These are phyloP conservation scores for Lactifluus echinatus DNA, from an alignment of 768 basidiomycete species.

Conservation along the genomic window DNA sequence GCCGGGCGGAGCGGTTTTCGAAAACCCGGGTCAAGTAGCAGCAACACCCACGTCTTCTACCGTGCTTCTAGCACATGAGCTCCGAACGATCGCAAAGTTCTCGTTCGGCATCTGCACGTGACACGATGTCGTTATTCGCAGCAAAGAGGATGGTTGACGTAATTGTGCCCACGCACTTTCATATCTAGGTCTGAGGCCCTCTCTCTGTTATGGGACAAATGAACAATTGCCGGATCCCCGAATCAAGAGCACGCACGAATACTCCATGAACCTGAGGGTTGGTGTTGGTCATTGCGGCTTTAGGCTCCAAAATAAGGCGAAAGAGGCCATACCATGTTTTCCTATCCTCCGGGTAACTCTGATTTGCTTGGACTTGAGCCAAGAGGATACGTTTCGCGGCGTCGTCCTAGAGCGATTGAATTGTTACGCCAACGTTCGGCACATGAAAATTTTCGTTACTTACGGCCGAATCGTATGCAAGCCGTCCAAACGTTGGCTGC, in stretches of 20 bases:
- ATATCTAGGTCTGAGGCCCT: neutral
- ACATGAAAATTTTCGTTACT: neutral
- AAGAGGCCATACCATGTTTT: neutral
- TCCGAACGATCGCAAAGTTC: slow-evolving; percentile 1
- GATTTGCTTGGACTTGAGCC: slow-evolving; percentile 2
- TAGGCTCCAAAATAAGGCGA: neutral
- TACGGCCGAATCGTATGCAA: slow-evolving; percentile 3
- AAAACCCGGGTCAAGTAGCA: neutral
- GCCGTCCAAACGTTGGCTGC: slow-evolving; percentile 2
- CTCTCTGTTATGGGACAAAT: neutral
- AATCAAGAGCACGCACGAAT: neutral
- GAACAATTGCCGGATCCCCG: neutral
- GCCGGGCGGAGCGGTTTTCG: neutral
- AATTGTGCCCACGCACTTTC: neutral
- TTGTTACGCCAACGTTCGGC: neutral
- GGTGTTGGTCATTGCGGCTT: neutral
- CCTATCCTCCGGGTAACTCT: neutral
- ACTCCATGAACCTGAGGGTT: neutral
- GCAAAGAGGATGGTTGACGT: neutral
- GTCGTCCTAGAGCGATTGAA: neutral
- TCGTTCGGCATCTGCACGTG: slow-evolving; percentile 10
- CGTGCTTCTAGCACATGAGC: neutral
- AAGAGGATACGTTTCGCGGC: neutral
- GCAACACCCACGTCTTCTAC: slow-evolving; percentile 1
- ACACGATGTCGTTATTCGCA: neutral